A percentile compares a stretch with the other conserved stretches of the same genome.
phyloP scores from a whole-genome alignment of 495 filamentous ascomycete species.

The Alectoria sarmentosa region DNA sequence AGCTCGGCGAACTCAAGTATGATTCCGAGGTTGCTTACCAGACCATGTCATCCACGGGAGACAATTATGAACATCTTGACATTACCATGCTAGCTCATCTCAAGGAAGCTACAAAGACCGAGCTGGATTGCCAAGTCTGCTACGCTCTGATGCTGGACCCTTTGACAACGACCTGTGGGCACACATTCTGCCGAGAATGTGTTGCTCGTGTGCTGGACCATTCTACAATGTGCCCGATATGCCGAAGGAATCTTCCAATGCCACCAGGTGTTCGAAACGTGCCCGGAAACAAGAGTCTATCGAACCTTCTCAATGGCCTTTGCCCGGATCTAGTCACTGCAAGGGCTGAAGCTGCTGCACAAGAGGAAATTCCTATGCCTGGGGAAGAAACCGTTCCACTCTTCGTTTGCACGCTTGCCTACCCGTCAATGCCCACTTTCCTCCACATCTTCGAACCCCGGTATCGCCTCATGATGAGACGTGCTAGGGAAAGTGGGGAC shows the following conservation, averaged over 20 bases:
- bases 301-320: constrained; percentile 51
- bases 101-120: constrained; percentile 51
- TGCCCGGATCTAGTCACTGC: constrained; percentile 58
- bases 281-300: constrained; percentile 56
- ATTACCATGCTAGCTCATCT: constrained; percentile 45
- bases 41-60: constrained; percentile 30
- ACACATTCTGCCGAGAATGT: constrained; percentile 82
- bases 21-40: constrained; percentile 50
- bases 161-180: constrained; percentile 76
- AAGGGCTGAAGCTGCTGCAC: constrained; percentile 45
- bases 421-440: constrained; percentile 77
- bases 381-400: constrained; percentile 59
- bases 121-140: constrained; percentile 85
- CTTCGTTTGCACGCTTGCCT: constrained; percentile 75
- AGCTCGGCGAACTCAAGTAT: constrained; percentile 46
- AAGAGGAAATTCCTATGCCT: constrained; percentile 42
- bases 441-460: constrained; percentile 88
- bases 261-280: constrained; percentile 46
- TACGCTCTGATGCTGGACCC: constrained; percentile 73
- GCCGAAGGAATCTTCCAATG: constrained; percentile 59
- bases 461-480: constrained; percentile 80
- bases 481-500: constrained; percentile 60
- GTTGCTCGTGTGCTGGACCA: constrained; percentile 67
- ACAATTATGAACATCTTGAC: constrained; percentile 43
- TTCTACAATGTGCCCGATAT: constrained; percentile 69